Evolutionary conservation across 352 stramenopile genomes (phyloP).

Genomic region (Peronosclerospora sorghi): DNA sequence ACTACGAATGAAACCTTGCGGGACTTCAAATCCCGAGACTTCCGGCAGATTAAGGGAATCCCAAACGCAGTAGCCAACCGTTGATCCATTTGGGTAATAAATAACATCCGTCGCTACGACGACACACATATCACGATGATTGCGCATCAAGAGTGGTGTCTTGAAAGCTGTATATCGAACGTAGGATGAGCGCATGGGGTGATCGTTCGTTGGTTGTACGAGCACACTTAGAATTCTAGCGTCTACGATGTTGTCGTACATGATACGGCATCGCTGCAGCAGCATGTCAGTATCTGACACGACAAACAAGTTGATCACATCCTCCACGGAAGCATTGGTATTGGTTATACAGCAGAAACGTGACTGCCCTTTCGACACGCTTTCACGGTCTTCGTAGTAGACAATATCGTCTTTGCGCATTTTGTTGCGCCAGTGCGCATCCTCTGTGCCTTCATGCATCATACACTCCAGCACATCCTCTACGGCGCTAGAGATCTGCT

Average conservation of each 20-base stretch:
- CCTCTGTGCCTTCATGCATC: slow-evolving; percentile 19
- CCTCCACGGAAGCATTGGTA: slow-evolving; percentile 23
- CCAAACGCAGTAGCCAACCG: slow-evolving; percentile 33
- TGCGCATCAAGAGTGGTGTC: slow-evolving; percentile 20
- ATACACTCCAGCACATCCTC: slow-evolving; percentile 29
- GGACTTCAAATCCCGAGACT: slow-evolving; percentile 16
- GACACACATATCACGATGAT: slow-evolving; percentile 32
- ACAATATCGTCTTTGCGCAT: slow-evolving; percentile 27
- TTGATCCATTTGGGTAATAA: slow-evolving; percentile 22
- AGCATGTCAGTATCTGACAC: slow-evolving; percentile 25
- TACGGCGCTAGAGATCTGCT: slow-evolving; percentile 21
- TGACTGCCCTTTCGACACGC: slow-evolving; percentile 17
- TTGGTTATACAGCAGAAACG: slow-evolving; percentile 28
- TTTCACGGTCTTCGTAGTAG: slow-evolving; percentile 27
- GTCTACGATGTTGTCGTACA: slow-evolving; percentile 34
- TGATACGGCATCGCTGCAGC: slow-evolving; percentile 21
- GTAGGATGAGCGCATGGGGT: slow-evolving; percentile 27
- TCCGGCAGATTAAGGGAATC: slow-evolving; percentile 30
- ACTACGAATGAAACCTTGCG: slow-evolving; percentile 21
- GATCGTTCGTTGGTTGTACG: slow-evolving; percentile 17
- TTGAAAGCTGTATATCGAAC: slow-evolving; percentile 32
- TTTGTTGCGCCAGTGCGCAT: slow-evolving; percentile 17
- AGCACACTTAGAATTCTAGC: slow-evolving; percentile 25
- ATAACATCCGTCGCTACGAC: slow-evolving; percentile 30
- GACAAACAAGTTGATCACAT: slow-evolving; percentile 27